Evolutionary conservation across 2,329 filamentous ascomycete species (phyloP).

Genomic region (Beauveria pseudobassiana): DNA sequence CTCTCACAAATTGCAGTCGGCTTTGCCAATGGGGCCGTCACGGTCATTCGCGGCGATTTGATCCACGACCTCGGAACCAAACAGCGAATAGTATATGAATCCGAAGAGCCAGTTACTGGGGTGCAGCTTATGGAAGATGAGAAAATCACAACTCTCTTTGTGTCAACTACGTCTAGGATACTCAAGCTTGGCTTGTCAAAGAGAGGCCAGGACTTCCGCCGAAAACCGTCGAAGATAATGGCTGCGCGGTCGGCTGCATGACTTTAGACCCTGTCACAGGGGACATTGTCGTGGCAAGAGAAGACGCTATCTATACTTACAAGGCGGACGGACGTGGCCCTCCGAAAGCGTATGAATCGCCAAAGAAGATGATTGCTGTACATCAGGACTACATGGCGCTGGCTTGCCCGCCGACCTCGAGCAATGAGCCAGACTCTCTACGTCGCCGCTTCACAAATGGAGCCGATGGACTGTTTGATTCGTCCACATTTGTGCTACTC

Average conservation of each 20-base stretch:
- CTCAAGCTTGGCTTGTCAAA: constrained; percentile 81
- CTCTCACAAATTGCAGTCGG: constrained; percentile 89
- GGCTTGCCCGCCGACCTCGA: constrained; percentile 62
- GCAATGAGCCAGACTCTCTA: constrained; percentile 56
- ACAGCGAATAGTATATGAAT: constrained; percentile 92
- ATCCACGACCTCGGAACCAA: constrained; percentile 92
- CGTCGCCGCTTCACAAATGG: constrained; percentile 65
- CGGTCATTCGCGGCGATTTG: constrained; percentile 85
- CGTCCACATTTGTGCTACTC: constrained; percentile 82
- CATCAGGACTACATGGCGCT: constrained; percentile 83
- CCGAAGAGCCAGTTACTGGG: constrained; percentile 90
- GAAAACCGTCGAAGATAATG: constrained; percentile 79
- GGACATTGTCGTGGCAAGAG: constrained; percentile 83
- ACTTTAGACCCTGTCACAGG: constrained; percentile 71
- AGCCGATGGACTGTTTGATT: constrained; percentile 74
- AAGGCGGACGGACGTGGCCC: constrained; percentile 76
- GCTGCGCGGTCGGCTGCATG: constrained; percentile 94
- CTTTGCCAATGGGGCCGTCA: constrained; percentile 92
- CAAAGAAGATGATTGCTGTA: constrained; percentile 72
- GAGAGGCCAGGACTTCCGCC: constrained; percentile 85
- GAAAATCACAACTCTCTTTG: constrained; percentile 70
- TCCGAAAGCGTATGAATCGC: constrained; percentile 84
- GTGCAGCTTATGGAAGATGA: constrained; percentile 64
- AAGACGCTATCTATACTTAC: constrained; percentile 95
- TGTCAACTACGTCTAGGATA: constrained; percentile 84